Base-by-base conservation (phyloP, 495 filamentous ascomycete species). In the Hypoxylon lenormandii region DNA sequence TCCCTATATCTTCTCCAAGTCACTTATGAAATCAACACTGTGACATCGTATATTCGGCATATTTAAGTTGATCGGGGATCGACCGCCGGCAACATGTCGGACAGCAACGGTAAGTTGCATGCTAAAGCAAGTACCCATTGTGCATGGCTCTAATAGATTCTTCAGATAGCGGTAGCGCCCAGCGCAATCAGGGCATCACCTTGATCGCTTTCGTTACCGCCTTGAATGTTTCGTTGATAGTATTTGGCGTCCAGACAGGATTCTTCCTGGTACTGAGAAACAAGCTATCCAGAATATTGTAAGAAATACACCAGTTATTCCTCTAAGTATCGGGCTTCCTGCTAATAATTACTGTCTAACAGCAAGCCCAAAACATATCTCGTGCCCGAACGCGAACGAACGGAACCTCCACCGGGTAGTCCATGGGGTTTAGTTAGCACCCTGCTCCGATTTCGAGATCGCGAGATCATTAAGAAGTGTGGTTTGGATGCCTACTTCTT, bases 401-500 rank as follows among this genome's bases (percentile, higher is more conserved):
- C 90, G 15, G 81, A 87, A 37, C 80, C 89, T 5, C 92, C 92
- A 10, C 90, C 91, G 4, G 77, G 83, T 51, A 92, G 87, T 16
- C 81, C 90, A n/a, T 88, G 88, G 70, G 83, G 81, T 60, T 90
- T 93, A 85, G 76, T 94, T 38, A 77, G 78, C 21, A 84, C 89
- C 22, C 84, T 97, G 33, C 91, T 95, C 78, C 87, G 84, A 73
- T 92, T 92, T 56, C 84, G 86, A 47, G 90, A 93, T 77, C 83
- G 90, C n/a, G 92, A 97, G 66, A 90, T 97, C 74, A 95, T 97
- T 63, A 89, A 92, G 38, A 97, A 97, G 78, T 97, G 92, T 77
- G 95, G 95, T 5, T 85, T 98, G 38, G 95, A 98, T 78, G 94
- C 96, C 72, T 98, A 97, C 81, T 96, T 98, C 79, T 98, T 98